These are phyloP conservation scores for Bacidia gigantensis DNA, from an alignment of 495 filamentous ascomycete species.

Conservation along the genomic window DNA sequence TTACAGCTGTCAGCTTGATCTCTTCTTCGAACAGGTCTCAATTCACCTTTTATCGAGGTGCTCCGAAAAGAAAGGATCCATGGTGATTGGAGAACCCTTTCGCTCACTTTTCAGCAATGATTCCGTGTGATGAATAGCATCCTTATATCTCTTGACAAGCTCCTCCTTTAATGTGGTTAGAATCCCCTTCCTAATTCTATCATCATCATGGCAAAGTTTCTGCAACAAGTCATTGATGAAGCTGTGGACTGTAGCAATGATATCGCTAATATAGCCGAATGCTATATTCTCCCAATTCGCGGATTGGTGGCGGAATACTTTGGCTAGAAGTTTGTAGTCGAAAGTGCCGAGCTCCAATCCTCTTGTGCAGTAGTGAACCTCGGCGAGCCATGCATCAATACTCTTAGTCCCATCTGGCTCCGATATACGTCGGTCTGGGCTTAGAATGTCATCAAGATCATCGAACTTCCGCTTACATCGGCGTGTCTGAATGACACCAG, in stretches of 20 bases:
- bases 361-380: slow-evolving; percentile 20
- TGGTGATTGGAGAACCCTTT: slow-evolving; percentile 30
- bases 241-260: slow-evolving; percentile 31
- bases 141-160: slow-evolving; percentile 30
- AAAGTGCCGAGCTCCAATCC: slow-evolving; percentile 32
- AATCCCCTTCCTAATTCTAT: slow-evolving; percentile 25
- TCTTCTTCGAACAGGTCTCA: no score
- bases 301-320: slow-evolving; percentile 40
- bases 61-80: slow-evolving; percentile 41
- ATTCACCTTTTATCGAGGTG: slow-evolving; percentile 31
- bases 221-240: slow-evolving; percentile 32
- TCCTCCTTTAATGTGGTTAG: slow-evolving; percentile 29
- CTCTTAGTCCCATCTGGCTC: slow-evolving; percentile 1
- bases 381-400: slow-evolving; percentile 25
- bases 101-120: slow-evolving; percentile 39
- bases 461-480: slow-evolving; percentile 4
- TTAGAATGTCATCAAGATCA: slow-evolving; percentile 23
- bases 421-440: background rate
- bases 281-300: slow-evolving; percentile 38
- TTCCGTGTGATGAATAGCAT: slow-evolving; percentile 27
- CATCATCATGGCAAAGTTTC: slow-evolving; percentile 26
- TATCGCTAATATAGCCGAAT: slow-evolving; percentile 30
- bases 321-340: slow-evolving; percentile 27
- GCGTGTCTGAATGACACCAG: no score
- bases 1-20: background rate